These are phyloP conservation scores for Aspergillus fumigatiaffinis DNA, from an alignment of 2,329 filamentous ascomycete genomes.

Conservation along the genomic window DNA sequence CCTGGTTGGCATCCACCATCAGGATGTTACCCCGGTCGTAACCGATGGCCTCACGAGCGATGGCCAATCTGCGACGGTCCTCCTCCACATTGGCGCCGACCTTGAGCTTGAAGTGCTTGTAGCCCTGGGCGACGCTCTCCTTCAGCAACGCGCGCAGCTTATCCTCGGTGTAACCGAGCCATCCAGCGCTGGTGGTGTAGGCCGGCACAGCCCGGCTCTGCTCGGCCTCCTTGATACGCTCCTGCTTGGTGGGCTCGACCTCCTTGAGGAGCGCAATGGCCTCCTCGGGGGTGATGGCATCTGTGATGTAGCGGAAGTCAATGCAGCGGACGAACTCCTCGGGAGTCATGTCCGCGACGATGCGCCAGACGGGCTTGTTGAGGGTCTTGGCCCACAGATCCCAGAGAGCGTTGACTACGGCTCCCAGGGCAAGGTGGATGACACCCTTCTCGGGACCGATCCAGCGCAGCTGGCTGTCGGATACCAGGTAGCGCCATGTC, in stretches of 20 bases:
- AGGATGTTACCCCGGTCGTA: constrained; percentile 79
- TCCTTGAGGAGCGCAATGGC: constrained; percentile 67
- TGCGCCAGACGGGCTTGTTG: constrained; percentile 82
- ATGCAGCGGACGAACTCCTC: constrained; percentile 84
- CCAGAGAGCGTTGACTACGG: constrained; percentile 88
- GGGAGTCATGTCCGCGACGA: constrained; percentile 85
- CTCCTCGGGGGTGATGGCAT: constrained; percentile 84
- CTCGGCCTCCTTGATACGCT: constrained; percentile 70
- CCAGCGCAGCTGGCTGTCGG: constrained; percentile 86
- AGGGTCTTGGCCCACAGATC: constrained; percentile 90
- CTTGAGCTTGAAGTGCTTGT: constrained; percentile 87
- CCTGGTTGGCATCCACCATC: constrained; percentile 92
- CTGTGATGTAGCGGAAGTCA: constrained; percentile 92
- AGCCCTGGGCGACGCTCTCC: constrained; percentile 72
- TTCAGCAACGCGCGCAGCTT: constrained; percentile 74
- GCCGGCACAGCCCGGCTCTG: constrained; percentile 74
- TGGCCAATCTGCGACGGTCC: constrained; percentile 65
- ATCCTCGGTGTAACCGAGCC: constrained; percentile 85
- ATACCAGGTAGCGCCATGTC: constrained; percentile 89
- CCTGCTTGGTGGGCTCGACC: constrained; percentile 63
- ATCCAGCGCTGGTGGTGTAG: constrained; percentile 86
- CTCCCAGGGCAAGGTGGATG: constrained; percentile 84
- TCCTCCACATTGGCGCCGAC: constrained; percentile 70
- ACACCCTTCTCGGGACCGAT: constrained; percentile 93
- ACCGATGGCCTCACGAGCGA: constrained; percentile 75